Conservation (phyloP, 305 asterid species). For the Fraxinus latifolia region DNA sequence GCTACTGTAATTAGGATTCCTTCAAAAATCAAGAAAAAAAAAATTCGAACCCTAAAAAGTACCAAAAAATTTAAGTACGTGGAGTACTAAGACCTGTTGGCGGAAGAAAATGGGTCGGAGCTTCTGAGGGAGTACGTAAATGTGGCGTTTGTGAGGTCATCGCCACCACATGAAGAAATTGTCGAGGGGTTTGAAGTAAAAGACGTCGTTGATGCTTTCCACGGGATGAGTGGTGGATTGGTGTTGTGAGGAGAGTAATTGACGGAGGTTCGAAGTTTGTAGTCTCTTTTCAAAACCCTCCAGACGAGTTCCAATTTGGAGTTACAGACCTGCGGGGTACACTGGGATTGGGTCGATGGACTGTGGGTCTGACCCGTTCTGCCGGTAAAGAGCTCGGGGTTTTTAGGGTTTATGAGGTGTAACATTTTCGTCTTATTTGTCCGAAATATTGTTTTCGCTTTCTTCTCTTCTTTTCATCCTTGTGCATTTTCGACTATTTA, state of each 20-base stretch:
- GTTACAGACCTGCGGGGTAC: slow-evolving; percentile 44
- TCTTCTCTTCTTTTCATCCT: not conserved
- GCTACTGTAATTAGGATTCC: slow-evolving; percentile 40
- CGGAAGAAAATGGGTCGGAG: slow-evolving; percentile 33
- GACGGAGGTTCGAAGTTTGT: slow-evolving; percentile 35
- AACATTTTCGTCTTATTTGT: not conserved
- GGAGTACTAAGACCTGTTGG: slow-evolving; percentile 43
- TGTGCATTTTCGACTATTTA: not conserved
- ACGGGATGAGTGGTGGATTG: slow-evolving; percentile 79
- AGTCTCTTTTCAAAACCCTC: slow-evolving; percentile 47
- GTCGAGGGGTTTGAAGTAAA: slow-evolving; percentile 27
- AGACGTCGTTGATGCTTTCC: slow-evolving; percentile 64
- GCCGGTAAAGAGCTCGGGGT: slow-evolving; percentile 38
- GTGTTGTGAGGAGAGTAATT: slow-evolving; percentile 32
- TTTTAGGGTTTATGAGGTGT: not conserved
- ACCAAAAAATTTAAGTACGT: slow-evolving; percentile 27
- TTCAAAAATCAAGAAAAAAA: slow-evolving; percentile 6
- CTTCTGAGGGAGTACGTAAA: slow-evolving; percentile 42
- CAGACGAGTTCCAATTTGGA: slow-evolving; percentile 50
- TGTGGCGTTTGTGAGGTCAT: slow-evolving; percentile 41
- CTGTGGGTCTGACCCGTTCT: slow-evolving; percentile 50
- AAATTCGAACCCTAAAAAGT: slow-evolving; percentile 5
- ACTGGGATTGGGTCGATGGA: slow-evolving; percentile 56
- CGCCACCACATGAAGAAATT: slow-evolving; percentile 36
- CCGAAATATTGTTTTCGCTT: not conserved